Evolutionary conservation across 805 yeast genomes (phyloP), one percentile per base, ranked within the genome.

Genomic region (Blastobotrys parvus): DNA sequence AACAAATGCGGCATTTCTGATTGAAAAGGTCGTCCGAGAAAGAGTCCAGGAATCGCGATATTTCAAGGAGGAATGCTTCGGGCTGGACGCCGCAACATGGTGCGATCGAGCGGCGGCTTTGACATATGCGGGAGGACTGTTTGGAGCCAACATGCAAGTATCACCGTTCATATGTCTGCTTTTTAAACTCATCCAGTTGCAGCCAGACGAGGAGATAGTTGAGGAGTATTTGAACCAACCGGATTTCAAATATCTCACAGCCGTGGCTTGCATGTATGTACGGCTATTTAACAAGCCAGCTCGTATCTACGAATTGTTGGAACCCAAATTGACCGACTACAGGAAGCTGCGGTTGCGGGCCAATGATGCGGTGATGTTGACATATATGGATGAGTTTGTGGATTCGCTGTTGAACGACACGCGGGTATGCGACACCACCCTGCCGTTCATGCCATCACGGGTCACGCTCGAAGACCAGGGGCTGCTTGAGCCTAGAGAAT

Each of bases 181-280:
- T 27, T 75, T 86, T 55, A 78, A 90, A 49, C 58, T 90, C 45
- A 67, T 89, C 3, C 94, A 90, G 59, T 61, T 92, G 15, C 77
- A 77, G 48, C 97, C 97, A 0, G 53, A 70, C 1, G 54, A 56
- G 8, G 83, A 77, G 3, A 75, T 85, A 3, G 56, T 84, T 2
- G 56, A 64, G 15, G 71, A 77, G 42, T 71, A 75, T 48, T 62
- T 82, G 10, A 59, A 59, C 2, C 92, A 89, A 52, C 63, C 68
- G 39, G 77, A 80, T 43, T 89, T 89, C 71, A 85, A 86, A 60
- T 88, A 87, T 55, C 61, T 86, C 39, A 76, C 82, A 1, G 81
- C 84, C 1, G 57, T 90, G 43, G 75, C 79, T 0, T 69, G 89
- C 25, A 55, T 82, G n/a, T 89, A 84, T 56, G 59, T 61, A 3